phyloP scores from a whole-genome alignment of 768 basidiomycete genomes.

The Ramaria sp. region DNA sequence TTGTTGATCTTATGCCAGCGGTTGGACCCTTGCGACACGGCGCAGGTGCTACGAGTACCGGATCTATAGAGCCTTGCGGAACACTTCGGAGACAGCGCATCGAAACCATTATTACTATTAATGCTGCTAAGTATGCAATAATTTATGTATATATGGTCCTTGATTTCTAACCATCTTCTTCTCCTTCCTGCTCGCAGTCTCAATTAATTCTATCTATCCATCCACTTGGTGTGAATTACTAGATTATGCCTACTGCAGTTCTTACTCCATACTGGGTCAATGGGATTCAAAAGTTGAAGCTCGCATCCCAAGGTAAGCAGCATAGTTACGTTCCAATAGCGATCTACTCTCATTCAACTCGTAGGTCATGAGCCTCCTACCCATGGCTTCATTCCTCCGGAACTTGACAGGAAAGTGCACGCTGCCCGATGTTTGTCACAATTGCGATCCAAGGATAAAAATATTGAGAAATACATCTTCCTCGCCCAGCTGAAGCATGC shows the following conservation, averaged over 20 bases:
- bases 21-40: background rate
- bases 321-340: background rate
- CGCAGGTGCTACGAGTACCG: background rate
- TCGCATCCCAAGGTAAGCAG: slow-evolving; percentile 44
- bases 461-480: slow-evolving; percentile 80
- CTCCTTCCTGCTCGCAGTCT: background rate
- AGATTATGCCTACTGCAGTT: slow-evolving; percentile 22
- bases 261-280: slow-evolving; percentile 66
- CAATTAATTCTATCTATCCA: background rate
- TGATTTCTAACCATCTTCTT: background rate
- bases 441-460: slow-evolving; percentile 61
- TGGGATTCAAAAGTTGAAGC: slow-evolving; percentile 60
- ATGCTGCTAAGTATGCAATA: too few species aligned
- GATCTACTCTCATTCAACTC: slow-evolving; percentile 10
- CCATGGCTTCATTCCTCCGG: slow-evolving; percentile 53
- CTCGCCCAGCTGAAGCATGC: slow-evolving; percentile 64
- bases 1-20: background rate
- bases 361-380: slow-evolving; percentile 27
- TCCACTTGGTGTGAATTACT: background rate
- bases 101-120: background rate
- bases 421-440: slow-evolving; percentile 52
- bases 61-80: background rate
- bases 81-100: background rate
- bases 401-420: slow-evolving; percentile 42
- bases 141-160: background rate